Conservation (phyloP, 441 rosid species). For the Corymbia citriodora region DNA sequence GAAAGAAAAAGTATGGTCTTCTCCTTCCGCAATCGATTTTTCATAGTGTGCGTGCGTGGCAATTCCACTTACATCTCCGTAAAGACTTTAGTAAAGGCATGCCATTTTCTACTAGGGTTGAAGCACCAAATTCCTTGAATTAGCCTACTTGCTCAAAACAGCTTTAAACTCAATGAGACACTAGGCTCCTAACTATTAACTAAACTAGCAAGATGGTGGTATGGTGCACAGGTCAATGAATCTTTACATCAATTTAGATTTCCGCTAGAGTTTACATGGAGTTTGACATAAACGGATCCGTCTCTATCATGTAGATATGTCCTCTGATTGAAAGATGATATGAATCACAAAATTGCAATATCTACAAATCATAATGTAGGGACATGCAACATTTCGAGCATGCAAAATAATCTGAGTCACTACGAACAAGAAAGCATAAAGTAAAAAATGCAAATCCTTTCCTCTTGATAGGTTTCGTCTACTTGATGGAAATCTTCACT, state of each 20-base stretch:
- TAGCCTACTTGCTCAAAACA: neutral
- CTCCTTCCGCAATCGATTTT: accelerated
- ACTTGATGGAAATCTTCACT: neutral
- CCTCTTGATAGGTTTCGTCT: neutral
- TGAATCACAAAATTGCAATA: accelerated
- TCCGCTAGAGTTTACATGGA: neutral
- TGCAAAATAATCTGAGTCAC: too few relatives aligned
- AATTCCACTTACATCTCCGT: neutral
- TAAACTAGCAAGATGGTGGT: neutral
- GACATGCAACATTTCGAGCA: accelerated
- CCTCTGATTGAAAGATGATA: neutral
- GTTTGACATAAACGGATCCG: too few relatives aligned
- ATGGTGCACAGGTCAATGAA: neutral
- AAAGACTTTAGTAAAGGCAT: neutral
- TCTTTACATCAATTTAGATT: neutral
- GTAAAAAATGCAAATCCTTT: too few relatives aligned
- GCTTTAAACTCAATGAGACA: neutral
- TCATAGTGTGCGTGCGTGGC: neutral
- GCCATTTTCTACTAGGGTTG: neutral
- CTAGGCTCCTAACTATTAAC: neutral
- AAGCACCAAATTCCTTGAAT: neutral
- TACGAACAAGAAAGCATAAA: too few relatives aligned
- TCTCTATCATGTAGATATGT: too few relatives aligned
- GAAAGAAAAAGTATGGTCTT: neutral
- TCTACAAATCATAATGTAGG: too few relatives aligned